Evolutionary conservation across 1,284 basidiomycete species (phyloP).

Genomic region (Cerrena zonata): DNA sequence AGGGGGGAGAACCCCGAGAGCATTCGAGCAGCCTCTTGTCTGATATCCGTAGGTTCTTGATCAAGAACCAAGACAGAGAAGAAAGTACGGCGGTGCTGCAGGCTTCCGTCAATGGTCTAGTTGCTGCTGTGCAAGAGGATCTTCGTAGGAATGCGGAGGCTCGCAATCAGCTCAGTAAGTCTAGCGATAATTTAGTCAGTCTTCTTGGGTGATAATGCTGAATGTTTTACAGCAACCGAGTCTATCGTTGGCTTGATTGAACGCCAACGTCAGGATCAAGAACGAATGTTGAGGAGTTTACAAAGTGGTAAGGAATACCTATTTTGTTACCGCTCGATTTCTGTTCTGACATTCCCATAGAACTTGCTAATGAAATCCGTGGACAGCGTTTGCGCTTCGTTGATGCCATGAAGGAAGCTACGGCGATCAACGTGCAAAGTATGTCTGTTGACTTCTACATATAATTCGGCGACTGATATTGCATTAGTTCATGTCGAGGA

Average conservation of each 20-base stretch:
- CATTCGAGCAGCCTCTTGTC: slow-evolving; percentile 26
- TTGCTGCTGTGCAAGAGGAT: slow-evolving; percentile 38
- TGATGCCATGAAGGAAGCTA: slow-evolving; percentile 86
- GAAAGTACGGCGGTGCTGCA: slow-evolving; percentile 38
- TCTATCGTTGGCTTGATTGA: slow-evolving; percentile 58
- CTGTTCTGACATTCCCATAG: slow-evolving; percentile 31
- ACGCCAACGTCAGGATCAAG: slow-evolving; percentile 65
- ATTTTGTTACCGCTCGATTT: too few relatives aligned
- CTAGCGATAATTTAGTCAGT: background rate
- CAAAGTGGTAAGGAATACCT: slow-evolving; percentile 59
- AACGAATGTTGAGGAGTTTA: slow-evolving; percentile 56
- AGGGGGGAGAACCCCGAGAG: slow-evolving; percentile 10
- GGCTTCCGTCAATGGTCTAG: slow-evolving; percentile 41
- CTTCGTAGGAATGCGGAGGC: slow-evolving; percentile 32
- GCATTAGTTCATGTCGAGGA: slow-evolving; percentile 72
- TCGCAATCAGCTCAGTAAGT: slow-evolving; percentile 31
- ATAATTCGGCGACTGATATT: slow-evolving; percentile 1
- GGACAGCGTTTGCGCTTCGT: slow-evolving; percentile 80
- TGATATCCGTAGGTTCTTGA: slow-evolving; percentile 40
- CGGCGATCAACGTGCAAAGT: slow-evolving; percentile 79
- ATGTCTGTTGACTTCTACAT: slow-evolving; percentile 20
- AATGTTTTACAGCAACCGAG: slow-evolving; percentile 41
- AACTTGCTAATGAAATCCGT: slow-evolving; percentile 74
- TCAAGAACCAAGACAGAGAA: slow-evolving; percentile 37
- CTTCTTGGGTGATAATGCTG: slow-evolving; percentile 5